Evolutionary conservation across 1,284 basidiomycete genomes (phyloP).

Genomic region (Microbotryum saponariae): DNA sequence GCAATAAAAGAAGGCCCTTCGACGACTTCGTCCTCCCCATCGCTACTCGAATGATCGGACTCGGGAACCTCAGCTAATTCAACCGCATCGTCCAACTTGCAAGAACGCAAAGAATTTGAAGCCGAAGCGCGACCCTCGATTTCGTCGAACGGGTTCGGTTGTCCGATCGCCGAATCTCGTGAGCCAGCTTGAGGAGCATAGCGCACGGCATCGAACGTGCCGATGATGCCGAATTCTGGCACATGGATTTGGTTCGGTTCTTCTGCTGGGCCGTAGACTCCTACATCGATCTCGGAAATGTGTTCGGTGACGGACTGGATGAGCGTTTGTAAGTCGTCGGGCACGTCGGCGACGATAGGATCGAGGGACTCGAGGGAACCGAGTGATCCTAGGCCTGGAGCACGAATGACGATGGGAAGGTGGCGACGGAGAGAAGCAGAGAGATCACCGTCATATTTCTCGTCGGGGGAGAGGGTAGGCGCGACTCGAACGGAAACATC

Average conservation of each 20-base stretch:
- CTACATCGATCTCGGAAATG: constrained; percentile 23
- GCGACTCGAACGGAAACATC: constrained; percentile 5
- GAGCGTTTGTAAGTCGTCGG: constrained; percentile 16
- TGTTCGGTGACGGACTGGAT: constrained; percentile 23
- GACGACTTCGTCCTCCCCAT: no score
- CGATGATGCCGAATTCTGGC: no score
- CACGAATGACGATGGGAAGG: background rate
- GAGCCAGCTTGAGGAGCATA: no score
- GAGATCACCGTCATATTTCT: constrained; percentile 4
- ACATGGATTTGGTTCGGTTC: no score
- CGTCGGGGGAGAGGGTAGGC: background rate
- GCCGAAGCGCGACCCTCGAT: no score
- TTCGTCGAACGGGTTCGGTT: no score
- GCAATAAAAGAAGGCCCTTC: background rate
- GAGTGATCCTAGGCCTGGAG: background rate
- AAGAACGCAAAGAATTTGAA: no score
- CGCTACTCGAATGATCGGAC: no score
- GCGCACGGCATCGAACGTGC: no score
- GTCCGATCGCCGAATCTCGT: no score
- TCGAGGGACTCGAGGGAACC: constrained; percentile 21
- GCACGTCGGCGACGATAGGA: constrained; percentile 22
- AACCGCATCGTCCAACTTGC: no score
- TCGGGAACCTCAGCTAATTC: no score
- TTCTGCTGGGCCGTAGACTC: background rate
- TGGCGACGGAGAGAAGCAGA: constrained; percentile 1